These are phyloP conservation scores for Penicillium alfredii DNA, from an alignment of 495 filamentous ascomycete species.

Conservation along the genomic window DNA sequence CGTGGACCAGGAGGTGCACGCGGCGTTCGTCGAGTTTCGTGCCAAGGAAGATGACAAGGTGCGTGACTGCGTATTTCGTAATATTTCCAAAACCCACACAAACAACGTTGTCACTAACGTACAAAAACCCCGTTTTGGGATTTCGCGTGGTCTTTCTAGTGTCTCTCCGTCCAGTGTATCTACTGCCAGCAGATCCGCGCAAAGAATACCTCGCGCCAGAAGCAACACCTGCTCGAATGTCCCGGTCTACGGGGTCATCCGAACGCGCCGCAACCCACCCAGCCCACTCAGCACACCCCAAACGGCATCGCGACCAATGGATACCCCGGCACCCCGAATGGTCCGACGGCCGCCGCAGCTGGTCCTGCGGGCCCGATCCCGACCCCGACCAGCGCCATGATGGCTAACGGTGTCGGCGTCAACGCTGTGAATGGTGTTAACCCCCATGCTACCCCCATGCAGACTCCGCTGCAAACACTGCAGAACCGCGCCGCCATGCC, in stretches of 20 bases:
- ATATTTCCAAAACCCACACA: conserved; percentile 34
- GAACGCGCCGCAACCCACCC: conserved; percentile 39
- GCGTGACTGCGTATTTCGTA: conserved; percentile 46
- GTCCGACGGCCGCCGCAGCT: conserved; percentile 30
- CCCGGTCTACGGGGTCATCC: conserved; percentile 45
- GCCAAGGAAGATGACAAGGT: conserved; percentile 59
- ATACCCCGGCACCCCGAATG: conserved; percentile 43
- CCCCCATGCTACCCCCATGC: conserved; percentile 40
- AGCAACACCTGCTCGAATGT: conserved; percentile 51
- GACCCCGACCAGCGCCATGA: conserved; percentile 37
- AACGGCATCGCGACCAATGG: conserved; percentile 45
- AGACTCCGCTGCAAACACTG: conserved; percentile 39
- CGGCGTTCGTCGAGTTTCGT: conserved; percentile 54
- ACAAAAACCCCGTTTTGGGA: conserved; percentile 19
- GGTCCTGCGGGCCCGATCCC: conserved; percentile 31
- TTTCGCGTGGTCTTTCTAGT: conserved; percentile 34
- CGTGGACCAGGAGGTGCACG: conserved; percentile 53
- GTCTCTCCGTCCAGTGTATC: conserved; percentile 54
- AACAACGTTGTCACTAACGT: conserved; percentile 31
- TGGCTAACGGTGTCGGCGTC: conserved; percentile 39
- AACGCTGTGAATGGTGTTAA: conserved; percentile 44
- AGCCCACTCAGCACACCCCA: conserved; percentile 32
- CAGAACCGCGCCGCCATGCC: conserved; percentile 35
- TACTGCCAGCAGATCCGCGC: conserved; percentile 54
- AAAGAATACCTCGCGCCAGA: conserved; percentile 54